phyloP scores from a whole-genome alignment of 768 basidiomycete species.

The Boletellus sp. region DNA sequence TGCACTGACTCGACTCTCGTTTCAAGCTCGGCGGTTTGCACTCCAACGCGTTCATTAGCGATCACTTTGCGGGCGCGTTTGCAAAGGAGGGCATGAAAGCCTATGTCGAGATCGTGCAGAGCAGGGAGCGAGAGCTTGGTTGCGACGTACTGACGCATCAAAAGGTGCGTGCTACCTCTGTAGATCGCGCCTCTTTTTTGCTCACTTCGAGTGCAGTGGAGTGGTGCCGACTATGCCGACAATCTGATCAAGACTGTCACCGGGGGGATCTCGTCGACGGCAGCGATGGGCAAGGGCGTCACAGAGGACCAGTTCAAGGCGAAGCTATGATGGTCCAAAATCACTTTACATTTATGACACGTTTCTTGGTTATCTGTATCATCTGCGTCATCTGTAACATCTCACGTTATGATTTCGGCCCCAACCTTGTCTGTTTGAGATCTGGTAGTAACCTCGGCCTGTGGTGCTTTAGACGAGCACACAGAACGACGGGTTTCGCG shows the following conservation, averaged over 20 bases:
- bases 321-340: conserved; percentile 37
- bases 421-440: neutral
- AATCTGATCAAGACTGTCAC: conserved; percentile 93
- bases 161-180: conserved; percentile 52
- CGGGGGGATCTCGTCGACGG: conserved; percentile 92
- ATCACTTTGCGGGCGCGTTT: conserved; percentile 84
- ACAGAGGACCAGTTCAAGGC: conserved; percentile 81
- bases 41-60: conserved; percentile 95
- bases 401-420: neutral
- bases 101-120: conserved; percentile 92
- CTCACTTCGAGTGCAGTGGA: conserved; percentile 59
- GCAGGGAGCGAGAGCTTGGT: conserved; percentile 87
- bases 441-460: neutral
- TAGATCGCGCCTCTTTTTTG: conserved; percentile 11
- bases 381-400: conserved; percentile 3
- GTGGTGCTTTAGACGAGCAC: neutral
- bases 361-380: neutral
- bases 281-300: conserved; percentile 99
- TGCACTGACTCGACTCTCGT: conserved; percentile 1
- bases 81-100: conserved; percentile 98
- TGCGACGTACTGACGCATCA: conserved; percentile 98
- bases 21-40: conserved; percentile 90
- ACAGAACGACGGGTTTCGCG: conserved; percentile 6
- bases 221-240: conserved; percentile 91
- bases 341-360: neutral